Evolutionary conservation across 2,329 filamentous ascomycete species (phyloP).

Genomic region (Ophiostoma novo-ulmi): DNA sequence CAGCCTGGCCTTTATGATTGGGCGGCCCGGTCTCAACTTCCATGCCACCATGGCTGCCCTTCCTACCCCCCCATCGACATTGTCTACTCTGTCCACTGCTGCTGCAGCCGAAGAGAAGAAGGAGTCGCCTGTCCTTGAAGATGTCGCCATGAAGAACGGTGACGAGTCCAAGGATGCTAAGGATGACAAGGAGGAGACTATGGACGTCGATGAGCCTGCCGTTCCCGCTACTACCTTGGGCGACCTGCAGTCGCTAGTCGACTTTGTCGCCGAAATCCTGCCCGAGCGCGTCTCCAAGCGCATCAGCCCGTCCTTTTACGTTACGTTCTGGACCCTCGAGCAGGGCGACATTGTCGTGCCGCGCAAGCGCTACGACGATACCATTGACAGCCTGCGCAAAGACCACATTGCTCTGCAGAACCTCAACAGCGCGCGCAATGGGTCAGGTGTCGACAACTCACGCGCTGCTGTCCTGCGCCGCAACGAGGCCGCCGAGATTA

Average conservation of each 20-base stretch:
- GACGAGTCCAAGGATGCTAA: not conserved
- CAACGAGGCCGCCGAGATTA: conserved; percentile 63
- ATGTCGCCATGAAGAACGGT: not conserved
- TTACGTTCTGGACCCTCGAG: conserved; percentile 87
- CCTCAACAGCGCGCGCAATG: conserved; percentile 45
- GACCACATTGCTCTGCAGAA: conserved; percentile 62
- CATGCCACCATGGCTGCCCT: conserved; percentile 37
- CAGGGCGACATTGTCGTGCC: conserved; percentile 76
- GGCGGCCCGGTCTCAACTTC: conserved; percentile 67
- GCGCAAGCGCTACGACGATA: conserved; percentile 69
- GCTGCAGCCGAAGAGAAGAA: conserved; percentile 5
- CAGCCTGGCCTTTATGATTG: conserved; percentile 78
- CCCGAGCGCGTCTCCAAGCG: conserved; percentile 61
- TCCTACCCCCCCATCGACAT: not conserved
- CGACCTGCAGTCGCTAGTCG: conserved; percentile 63
- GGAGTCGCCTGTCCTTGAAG: not conserved
- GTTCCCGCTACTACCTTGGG: conserved; percentile 37
- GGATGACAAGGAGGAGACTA: not conserved
- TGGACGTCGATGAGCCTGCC: not conserved
- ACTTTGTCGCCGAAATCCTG: conserved; percentile 58
- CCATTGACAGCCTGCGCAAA: conserved; percentile 63
- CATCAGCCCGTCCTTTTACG: conserved; percentile 75
- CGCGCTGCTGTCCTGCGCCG: conserved; percentile 60
- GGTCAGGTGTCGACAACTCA: conserved; percentile 56
- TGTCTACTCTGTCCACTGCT: not conserved